Evolutionary conservation across 2,329 filamentous ascomycete species (phyloP).

Genomic region (Penicillium sp.): DNA sequence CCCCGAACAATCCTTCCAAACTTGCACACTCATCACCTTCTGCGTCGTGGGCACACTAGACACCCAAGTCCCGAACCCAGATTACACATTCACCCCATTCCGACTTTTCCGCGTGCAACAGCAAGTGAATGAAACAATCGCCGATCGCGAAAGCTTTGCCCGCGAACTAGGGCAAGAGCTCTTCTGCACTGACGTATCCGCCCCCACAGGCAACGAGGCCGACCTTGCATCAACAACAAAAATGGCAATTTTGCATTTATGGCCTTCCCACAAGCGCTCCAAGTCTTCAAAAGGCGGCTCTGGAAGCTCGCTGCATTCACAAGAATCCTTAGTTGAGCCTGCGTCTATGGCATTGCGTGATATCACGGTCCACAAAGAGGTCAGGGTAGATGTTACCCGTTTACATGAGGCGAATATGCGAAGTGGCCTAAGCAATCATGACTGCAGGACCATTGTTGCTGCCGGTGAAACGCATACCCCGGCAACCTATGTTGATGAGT

Average conservation of each 20-base stretch:
- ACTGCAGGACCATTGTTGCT: conserved; percentile 27
- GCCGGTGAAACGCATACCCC: conserved; percentile 27
- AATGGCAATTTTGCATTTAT: conserved; percentile 23
- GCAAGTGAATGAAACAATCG: conserved; percentile 58
- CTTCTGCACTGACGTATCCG: conserved; percentile 42
- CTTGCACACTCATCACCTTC: conserved; percentile 56
- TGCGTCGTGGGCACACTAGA: conserved; percentile 65
- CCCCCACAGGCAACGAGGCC: conserved; percentile 23
- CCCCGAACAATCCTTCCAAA: conserved; percentile 33
- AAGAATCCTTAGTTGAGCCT: conserved; percentile 24
- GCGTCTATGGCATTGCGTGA: conserved; percentile 48
- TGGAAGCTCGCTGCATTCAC: conserved; percentile 10
- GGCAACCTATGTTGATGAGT: conserved; percentile 50
- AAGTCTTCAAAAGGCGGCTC: background rate
- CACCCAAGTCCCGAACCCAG: conserved; percentile 52
- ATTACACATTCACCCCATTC: conserved; percentile 62
- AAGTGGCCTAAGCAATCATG: conserved; percentile 19
- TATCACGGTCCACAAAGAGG: conserved; percentile 65
- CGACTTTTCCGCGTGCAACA: conserved; percentile 69
- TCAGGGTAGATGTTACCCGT: conserved; percentile 55
- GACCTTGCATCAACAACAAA: conserved; percentile 24
- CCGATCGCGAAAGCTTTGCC: conserved; percentile 61
- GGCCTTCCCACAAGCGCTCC: conserved; percentile 19
- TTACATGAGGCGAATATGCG: conserved; percentile 23
- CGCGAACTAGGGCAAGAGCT: conserved; percentile 64